Percentiles rank a stretch among this genome's conserved stretches.
phyloP scores from a whole-genome alignment of 768 basidiomycete species.

The Russula griseocarnosa region DNA sequence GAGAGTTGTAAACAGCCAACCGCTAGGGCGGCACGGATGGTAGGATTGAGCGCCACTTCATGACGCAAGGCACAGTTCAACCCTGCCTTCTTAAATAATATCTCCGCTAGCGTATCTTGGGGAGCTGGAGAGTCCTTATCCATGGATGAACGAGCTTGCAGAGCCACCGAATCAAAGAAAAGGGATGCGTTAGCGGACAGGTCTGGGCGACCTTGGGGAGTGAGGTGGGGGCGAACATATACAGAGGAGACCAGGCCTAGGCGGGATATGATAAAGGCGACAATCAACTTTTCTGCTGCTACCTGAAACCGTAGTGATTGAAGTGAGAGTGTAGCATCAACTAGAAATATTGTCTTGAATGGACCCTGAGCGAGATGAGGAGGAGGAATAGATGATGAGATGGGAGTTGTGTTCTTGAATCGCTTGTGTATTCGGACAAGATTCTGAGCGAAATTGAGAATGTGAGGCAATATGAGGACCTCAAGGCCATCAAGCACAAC shows the following conservation, averaged over 20 bases:
- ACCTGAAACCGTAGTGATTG: constrained; percentile 52
- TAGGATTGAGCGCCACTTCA: constrained; percentile 41
- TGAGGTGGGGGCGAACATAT: constrained; percentile 30
- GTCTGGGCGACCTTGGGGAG: constrained; percentile 32
- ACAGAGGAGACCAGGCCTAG: constrained; percentile 39
- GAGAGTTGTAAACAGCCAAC: constrained; percentile 48
- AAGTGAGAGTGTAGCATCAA: constrained; percentile 43
- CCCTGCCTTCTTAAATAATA: constrained; percentile 47
- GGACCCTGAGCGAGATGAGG: background rate
- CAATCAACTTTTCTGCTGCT: constrained; percentile 63
- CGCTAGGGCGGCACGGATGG: constrained; percentile 43
- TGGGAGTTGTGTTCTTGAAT: background rate
- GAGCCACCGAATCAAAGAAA: constrained; percentile 47
- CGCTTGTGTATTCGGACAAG: constrained; percentile 18
- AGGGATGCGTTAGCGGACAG: constrained; percentile 48
- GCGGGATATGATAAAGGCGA: constrained; percentile 52
- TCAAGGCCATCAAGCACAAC: constrained; percentile 20
- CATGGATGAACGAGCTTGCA: constrained; percentile 56
- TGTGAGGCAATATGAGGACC: constrained; percentile 27
- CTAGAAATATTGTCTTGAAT: constrained; percentile 28
- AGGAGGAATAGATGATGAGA: background rate
- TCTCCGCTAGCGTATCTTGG: constrained; percentile 58
- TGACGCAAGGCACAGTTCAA: constrained; percentile 46
- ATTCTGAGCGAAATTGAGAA: constrained; percentile 25
- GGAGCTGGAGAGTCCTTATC: constrained; percentile 40